Evolutionary conservation across 148 eudicot genomes (phyloP).

Genomic region (Camellia granthamiana): DNA sequence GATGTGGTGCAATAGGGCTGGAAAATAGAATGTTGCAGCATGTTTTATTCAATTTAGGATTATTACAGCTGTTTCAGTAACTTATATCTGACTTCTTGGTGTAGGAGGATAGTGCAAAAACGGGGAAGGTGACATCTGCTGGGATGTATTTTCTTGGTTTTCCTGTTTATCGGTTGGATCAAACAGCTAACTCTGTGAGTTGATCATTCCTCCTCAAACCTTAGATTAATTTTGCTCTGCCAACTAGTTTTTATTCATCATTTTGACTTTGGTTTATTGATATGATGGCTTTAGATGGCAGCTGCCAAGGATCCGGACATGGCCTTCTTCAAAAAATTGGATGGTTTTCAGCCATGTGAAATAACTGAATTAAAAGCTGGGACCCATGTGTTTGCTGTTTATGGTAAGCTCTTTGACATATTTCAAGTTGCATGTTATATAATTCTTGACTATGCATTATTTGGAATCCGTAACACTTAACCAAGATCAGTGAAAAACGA

Average conservation of each 20-base stretch:
- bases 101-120: constrained; percentile 87
- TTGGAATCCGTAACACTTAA: too few species aligned
- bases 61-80: constrained; percentile 7
- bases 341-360: constrained; percentile 94
- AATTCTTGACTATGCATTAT: not conserved
- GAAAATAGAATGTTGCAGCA: not conserved
- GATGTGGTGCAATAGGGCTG: not conserved
- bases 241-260: not conserved
- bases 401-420: constrained; percentile 45
- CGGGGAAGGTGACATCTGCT: constrained; percentile 82
- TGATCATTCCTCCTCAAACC: constrained; percentile 13
- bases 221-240: not conserved
- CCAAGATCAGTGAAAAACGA: too few species aligned
- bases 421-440: not conserved
- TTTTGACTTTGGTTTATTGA: constrained; percentile 8
- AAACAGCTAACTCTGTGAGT: constrained; percentile 58
- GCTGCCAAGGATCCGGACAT: constrained; percentile 89
- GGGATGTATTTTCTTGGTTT: constrained; percentile 99
- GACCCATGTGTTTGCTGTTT: constrained; percentile 86
- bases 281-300: constrained; percentile 43
- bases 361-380: constrained; percentile 82
- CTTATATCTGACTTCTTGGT: constrained; percentile 9
- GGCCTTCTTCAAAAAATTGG: constrained; percentile 84
- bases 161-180: constrained; percentile 81
- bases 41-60: not conserved